A percentile compares a stretch with the other conserved stretches of the same genome.
These are phyloP conservation scores for Tuber brumale DNA, from an alignment of 495 filamentous ascomycete species.

Conservation along the genomic window DNA sequence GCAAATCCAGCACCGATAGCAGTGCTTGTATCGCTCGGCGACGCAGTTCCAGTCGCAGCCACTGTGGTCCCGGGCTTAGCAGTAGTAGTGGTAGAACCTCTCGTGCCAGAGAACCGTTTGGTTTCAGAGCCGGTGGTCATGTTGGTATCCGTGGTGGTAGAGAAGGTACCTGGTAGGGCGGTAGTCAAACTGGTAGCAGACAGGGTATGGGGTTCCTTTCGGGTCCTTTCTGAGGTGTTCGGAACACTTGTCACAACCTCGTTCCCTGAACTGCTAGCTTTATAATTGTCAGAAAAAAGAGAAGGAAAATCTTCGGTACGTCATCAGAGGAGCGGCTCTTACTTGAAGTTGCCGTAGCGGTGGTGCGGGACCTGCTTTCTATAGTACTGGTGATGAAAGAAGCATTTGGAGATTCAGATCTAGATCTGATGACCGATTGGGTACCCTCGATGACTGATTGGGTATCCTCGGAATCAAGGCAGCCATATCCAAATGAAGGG, in stretches of 20 bases:
- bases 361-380: not conserved
- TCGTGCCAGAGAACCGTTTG: not conserved
- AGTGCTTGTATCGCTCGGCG: constrained; percentile 20
- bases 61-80: not conserved
- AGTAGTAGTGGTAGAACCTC: not conserved
- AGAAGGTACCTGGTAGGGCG: not conserved
- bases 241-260: not conserved
- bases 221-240: not conserved
- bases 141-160: not conserved
- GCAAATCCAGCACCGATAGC: constrained; percentile 19
- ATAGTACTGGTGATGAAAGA: not conserved
- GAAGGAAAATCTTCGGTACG: not conserved
- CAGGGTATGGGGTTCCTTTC: not conserved
- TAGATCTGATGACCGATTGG: not conserved
- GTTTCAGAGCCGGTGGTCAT: not conserved
- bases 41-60: constrained; percentile 4
- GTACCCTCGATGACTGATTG: not conserved
- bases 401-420: not conserved
- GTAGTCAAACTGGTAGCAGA: not conserved
- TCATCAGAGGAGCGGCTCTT: not conserved
- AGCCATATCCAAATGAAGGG: constrained; percentile 21
- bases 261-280: not conserved
- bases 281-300: not conserved
- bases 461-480: constrained; percentile 14
- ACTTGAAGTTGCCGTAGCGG: not conserved